These are phyloP conservation scores for Kurtzmaniella quercitrusa DNA, from an alignment of 1,139 yeast species.

Conservation along the genomic window DNA sequence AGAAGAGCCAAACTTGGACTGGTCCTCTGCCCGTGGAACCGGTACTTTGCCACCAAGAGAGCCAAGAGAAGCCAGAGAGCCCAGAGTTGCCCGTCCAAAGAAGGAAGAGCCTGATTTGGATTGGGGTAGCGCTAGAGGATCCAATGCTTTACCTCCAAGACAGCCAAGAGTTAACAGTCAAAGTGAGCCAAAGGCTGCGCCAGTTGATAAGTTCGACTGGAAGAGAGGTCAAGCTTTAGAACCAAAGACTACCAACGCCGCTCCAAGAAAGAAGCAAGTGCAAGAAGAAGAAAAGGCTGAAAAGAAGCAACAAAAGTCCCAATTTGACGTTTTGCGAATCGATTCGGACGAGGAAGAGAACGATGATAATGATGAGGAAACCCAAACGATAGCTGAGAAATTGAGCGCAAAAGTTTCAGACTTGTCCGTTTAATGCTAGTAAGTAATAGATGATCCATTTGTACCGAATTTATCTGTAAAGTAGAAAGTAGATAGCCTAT, in stretches of 20 bases:
- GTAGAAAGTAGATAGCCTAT: neutral
- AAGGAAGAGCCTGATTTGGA: slow-evolving; percentile 52
- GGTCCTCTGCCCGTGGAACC: slow-evolving; percentile 29
- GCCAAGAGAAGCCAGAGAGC: slow-evolving; percentile 16
- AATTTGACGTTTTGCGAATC: slow-evolving; percentile 61
- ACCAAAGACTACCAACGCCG: slow-evolving; percentile 15
- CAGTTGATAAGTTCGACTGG: slow-evolving; percentile 17
- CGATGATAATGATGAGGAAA: slow-evolving; percentile 18
- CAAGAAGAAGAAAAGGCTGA: slow-evolving; percentile 24
- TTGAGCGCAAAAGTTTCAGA: slow-evolving; percentile 4
- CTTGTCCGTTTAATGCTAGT: slow-evolving; percentile 2
- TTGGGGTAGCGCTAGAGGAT: slow-evolving; percentile 55
- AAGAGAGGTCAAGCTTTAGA: slow-evolving; percentile 30
- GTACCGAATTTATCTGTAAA: no score
- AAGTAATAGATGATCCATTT: slow-evolving; percentile 1
- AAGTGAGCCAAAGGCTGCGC: slow-evolving; percentile 9
- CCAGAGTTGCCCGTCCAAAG: slow-evolving; percentile 31
- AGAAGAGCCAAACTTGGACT: slow-evolving; percentile 41
- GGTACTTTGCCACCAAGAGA: slow-evolving; percentile 20
- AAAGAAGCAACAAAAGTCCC: slow-evolving; percentile 50
- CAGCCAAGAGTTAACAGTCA: slow-evolving; percentile 14
- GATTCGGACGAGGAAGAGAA: slow-evolving; percentile 54
- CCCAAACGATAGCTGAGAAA: slow-evolving; percentile 9
- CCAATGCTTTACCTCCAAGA: slow-evolving; percentile 27
- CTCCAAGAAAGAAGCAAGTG: slow-evolving; percentile 12